Percentiles rank a stretch among this genome's conserved stretches.
Conservation (phyloP, 176 grass and related monocot genomes). For the Phoenix dactylifera region DNA sequence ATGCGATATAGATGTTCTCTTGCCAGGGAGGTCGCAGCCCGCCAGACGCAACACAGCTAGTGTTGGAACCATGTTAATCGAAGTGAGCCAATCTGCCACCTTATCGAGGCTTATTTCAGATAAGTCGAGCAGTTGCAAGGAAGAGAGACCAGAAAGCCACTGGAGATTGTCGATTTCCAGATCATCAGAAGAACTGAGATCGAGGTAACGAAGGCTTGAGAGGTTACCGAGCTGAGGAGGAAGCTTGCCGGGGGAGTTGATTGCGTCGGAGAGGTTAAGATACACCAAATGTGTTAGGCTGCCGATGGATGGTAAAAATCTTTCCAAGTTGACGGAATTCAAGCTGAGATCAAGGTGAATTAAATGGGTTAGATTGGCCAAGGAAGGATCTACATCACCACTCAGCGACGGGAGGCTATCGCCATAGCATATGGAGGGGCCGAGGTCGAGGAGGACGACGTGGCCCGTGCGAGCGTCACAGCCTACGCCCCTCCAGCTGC, state of each 20-base stretch:
- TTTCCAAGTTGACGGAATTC: too few species aligned
- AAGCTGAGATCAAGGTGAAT: too few species aligned
- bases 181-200: neutral
- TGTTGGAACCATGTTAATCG: conserved; percentile 16
- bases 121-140: conserved; percentile 23
- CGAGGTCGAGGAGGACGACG: too few species aligned
- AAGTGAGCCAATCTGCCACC: conserved; percentile 1
- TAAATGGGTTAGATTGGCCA: too few species aligned
- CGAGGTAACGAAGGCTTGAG: neutral
- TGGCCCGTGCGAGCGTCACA: too few species aligned
- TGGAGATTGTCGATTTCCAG: conserved; percentile 6
- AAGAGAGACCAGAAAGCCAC: conserved; percentile 14
- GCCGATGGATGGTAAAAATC: too few species aligned
- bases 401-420: too few species aligned
- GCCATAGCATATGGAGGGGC: too few species aligned
- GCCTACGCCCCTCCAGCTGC: too few species aligned
- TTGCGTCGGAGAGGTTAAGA: conserved; percentile 10
- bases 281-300: neutral
- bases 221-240: conserved; percentile 34
- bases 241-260: conserved; percentile 10
- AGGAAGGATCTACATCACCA: too few species aligned
- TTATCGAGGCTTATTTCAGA: neutral
- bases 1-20: neutral
- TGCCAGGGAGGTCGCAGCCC: neutral
- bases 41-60: neutral